Evolutionary conservation across 768 basidiomycete species (phyloP).

Genomic region (Mycena chlorophos): DNA sequence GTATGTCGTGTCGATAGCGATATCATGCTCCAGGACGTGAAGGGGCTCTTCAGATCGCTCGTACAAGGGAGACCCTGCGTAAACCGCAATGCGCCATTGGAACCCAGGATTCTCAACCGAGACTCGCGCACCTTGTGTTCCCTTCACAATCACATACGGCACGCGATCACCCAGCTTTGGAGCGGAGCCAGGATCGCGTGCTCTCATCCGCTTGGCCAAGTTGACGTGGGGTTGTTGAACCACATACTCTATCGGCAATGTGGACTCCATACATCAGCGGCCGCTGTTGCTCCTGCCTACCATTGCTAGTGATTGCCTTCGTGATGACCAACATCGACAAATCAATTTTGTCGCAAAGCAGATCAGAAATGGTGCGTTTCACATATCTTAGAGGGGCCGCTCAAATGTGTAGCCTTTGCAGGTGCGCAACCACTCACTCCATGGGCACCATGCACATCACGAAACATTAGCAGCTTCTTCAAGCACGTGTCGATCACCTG

Average conservation of each 20-base stretch:
- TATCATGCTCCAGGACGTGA: constrained; percentile 95
- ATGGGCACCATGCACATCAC: constrained; percentile 93
- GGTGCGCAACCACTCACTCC: constrained; percentile 55
- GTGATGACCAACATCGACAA: constrained; percentile 99
- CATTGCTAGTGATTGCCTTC: constrained; percentile 89
- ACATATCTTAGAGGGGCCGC: constrained; percentile 67
- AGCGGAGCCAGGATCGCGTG: constrained; percentile 95
- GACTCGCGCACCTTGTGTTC: constrained; percentile 72
- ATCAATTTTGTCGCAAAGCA: constrained; percentile 95
- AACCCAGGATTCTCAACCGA: background rate
- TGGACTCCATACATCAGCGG: constrained; percentile 26
- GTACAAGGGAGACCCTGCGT: constrained; percentile 96
- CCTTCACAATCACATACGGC: constrained; percentile 97
- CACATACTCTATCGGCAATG: too few relatives aligned
- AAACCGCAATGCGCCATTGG: background rate
- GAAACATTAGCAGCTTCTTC: constrained; percentile 95
- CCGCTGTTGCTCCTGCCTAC: constrained; percentile 37
- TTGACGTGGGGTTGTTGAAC: constrained; percentile 97
- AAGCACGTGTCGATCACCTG: constrained; percentile 97
- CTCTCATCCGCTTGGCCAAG: constrained; percentile 91
- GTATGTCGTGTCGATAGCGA: constrained; percentile 97
- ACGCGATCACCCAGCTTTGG: constrained; percentile 98
- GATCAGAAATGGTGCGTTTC: constrained; percentile 89
- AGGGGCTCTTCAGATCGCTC: constrained; percentile 99
- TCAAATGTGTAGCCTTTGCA: constrained; percentile 8